A percentile compares a stretch with the other conserved stretches of the same genome.
Conservation (phyloP, 805 yeast species). For the Pichia phayaonensis region DNA sequence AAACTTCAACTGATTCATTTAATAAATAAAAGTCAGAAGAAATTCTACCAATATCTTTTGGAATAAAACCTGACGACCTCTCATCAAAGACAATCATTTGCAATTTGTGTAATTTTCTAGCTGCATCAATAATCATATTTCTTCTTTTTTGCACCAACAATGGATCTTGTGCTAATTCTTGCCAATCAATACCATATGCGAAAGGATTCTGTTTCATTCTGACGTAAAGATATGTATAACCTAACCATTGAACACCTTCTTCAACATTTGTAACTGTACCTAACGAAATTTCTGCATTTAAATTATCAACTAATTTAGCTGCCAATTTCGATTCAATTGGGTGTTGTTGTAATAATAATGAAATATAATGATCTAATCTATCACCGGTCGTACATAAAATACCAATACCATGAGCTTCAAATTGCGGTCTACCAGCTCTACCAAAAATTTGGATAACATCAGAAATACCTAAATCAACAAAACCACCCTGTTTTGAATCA, state of each 20-base stretch:
- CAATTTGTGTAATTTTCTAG: slow-evolving; percentile 69
- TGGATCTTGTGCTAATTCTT: slow-evolving; percentile 77
- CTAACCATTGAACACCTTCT: slow-evolving; percentile 96
- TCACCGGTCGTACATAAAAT: slow-evolving; percentile 79
- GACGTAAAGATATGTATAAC: slow-evolving; percentile 89
- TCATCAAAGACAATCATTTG: slow-evolving; percentile 96
- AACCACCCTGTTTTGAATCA: slow-evolving; percentile 92
- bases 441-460: slow-evolving; percentile 98
- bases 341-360: slow-evolving; percentile 85
- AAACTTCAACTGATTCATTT: slow-evolving; percentile 79
- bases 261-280: slow-evolving; percentile 94
- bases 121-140: slow-evolving; percentile 71
- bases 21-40: slow-evolving; percentile 90
- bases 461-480: slow-evolving; percentile 85
- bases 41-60: slow-evolving; percentile 88
- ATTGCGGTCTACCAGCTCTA: slow-evolving; percentile 99
- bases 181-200: slow-evolving; percentile 86
- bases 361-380: slow-evolving; percentile 77
- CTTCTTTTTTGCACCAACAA: slow-evolving; percentile 65
- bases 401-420: slow-evolving; percentile 88
- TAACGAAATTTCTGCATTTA: slow-evolving; percentile 92
- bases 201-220: slow-evolving; percentile 93
- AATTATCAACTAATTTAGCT: slow-evolving; percentile 76
- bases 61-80: slow-evolving; percentile 62
- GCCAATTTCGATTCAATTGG: slow-evolving; percentile 86